Evolutionary conservation across 768 basidiomycete species (phyloP).

Genomic region (Tremella yokohamensis): DNA sequence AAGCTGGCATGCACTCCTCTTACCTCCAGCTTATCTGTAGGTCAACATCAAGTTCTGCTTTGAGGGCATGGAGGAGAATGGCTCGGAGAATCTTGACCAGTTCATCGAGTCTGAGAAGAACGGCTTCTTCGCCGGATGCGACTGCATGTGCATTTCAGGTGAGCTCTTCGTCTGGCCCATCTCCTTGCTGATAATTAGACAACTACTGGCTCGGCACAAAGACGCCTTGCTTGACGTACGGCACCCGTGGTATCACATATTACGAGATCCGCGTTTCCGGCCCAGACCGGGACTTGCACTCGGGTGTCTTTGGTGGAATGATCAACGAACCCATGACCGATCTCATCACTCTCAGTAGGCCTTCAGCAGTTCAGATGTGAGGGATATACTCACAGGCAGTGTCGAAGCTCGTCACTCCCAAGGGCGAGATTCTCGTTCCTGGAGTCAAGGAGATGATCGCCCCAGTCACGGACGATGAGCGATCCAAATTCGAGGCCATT

Average conservation of each 20-base stretch:
- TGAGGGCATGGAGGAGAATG: slow-evolving; percentile 95
- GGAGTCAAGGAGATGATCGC: slow-evolving; percentile 83
- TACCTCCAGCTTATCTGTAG: slow-evolving; percentile 16
- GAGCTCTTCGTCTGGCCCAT: slow-evolving; percentile 5
- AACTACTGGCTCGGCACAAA: slow-evolving; percentile 74
- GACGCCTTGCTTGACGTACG: slow-evolving; percentile 63
- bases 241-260: slow-evolving; percentile 82
- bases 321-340: slow-evolving; percentile 81
- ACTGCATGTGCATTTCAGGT: slow-evolving; percentile 78
- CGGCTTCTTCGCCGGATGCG: slow-evolving; percentile 79
- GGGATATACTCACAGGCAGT: slow-evolving; percentile 50
- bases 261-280: slow-evolving; percentile 78
- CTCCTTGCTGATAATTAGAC: slow-evolving; percentile 55
- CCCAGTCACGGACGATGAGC: slow-evolving; percentile 68
- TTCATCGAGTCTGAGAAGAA: slow-evolving; percentile 71
- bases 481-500: slow-evolving; percentile 67
- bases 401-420: slow-evolving; percentile 73
- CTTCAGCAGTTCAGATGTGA: background rate
- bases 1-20: slow-evolving; percentile 6
- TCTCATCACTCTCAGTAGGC: slow-evolving; percentile 64
- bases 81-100: slow-evolving; percentile 84
- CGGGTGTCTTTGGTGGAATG: slow-evolving; percentile 58
- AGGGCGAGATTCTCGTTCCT: slow-evolving; percentile 81
- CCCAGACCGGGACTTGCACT: slow-evolving; percentile 82
- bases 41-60: slow-evolving; percentile 86